phyloP scores from a whole-genome alignment of 1,139 yeast species.

The Sugiyamaella neomexicana region DNA sequence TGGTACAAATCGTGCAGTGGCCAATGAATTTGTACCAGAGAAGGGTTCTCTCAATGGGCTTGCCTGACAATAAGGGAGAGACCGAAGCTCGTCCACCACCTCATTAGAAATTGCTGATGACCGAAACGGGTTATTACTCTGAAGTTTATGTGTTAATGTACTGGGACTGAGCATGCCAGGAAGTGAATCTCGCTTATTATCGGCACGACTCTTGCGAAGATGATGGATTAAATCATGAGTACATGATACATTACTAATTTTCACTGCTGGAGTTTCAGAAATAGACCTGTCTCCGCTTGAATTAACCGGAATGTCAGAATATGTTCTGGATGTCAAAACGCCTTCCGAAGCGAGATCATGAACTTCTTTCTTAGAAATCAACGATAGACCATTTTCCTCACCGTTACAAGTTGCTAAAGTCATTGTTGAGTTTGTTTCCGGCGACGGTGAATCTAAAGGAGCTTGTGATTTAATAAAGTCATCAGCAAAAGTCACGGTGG shows the following conservation, averaged over 20 bases:
- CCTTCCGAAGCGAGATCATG: not conserved
- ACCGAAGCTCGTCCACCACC: not conserved
- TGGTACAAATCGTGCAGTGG: not conserved
- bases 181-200: not conserved
- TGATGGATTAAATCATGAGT: slow-evolving; percentile 1
- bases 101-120: not conserved
- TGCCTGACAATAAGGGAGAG: slow-evolving; percentile 4
- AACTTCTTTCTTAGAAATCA: not conserved
- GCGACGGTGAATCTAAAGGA: not conserved
- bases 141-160: not conserved
- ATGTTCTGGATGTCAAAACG: not conserved
- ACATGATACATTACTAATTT: not conserved
- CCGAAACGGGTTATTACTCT: slow-evolving; percentile 2
- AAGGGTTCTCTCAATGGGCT: slow-evolving; percentile 1
- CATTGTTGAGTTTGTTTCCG: not conserved
- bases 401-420: too few species aligned
- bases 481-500: slow-evolving; percentile 3
- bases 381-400: not conserved
- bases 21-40: not conserved
- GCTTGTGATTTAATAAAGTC: slow-evolving; percentile 2
- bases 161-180: not conserved
- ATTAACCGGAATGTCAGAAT: not conserved
- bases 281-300: not conserved
- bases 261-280: not conserved
- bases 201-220: not conserved